Evolutionary conservation across 805 yeast genomes (phyloP).

Genomic region (Lachancea thermotolerans): DNA sequence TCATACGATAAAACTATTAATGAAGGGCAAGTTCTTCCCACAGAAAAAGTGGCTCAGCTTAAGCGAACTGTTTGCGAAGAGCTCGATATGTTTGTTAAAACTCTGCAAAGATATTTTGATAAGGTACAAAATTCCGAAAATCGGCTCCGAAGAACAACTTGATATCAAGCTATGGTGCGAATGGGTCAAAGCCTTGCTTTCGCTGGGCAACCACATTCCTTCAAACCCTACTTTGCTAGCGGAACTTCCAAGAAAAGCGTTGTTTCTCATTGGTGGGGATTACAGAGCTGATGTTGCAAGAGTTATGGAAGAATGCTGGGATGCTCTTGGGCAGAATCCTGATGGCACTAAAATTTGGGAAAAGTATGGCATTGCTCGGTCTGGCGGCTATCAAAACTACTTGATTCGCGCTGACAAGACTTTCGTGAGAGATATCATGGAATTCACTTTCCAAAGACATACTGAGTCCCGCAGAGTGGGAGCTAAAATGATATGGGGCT

Average conservation of each 20-base stretch:
- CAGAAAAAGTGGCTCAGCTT: constrained; percentile 68
- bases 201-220: constrained; percentile 59
- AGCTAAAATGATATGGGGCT: constrained; percentile 62
- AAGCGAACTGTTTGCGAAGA: constrained; percentile 50
- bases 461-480: constrained; percentile 54
- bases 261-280: constrained; percentile 55
- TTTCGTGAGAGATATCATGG: constrained; percentile 56
- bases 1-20: constrained; percentile 43
- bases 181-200: constrained; percentile 50
- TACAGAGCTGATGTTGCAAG: constrained; percentile 53
- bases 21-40: constrained; percentile 57
- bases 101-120: constrained; percentile 46
- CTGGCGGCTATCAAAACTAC: constrained; percentile 68
- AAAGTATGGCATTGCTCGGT: constrained; percentile 52
- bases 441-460: constrained; percentile 64
- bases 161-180: constrained; percentile 64
- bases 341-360: constrained; percentile 41
- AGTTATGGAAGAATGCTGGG: constrained; percentile 63
- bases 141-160: constrained; percentile 44
- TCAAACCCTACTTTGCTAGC: constrained; percentile 64
- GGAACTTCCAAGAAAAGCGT: constrained; percentile 66
- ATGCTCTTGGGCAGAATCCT: constrained; percentile 58
- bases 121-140: constrained; percentile 44
- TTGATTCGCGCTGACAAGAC: constrained; percentile 53
- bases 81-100: constrained; percentile 47